Percentiles rank a stretch among this genome's conserved stretches.
These are phyloP conservation scores for Pichia cephalocereana DNA, from an alignment of 805 yeast genomes.

Conservation along the genomic window DNA sequence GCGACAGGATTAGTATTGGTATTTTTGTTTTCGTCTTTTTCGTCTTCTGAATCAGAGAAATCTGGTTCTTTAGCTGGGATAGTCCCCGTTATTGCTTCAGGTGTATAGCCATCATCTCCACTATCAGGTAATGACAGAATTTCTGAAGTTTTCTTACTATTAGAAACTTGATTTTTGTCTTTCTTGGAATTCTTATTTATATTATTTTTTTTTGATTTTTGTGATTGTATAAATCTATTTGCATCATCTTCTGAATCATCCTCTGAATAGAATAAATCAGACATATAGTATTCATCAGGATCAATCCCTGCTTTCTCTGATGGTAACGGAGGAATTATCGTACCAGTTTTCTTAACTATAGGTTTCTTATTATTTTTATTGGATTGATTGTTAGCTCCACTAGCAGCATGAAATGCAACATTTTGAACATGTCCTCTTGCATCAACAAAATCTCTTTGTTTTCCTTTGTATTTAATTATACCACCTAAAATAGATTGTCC, in stretches of 20 bases:
- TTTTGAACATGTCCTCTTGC: slow-evolving; percentile 57
- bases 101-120: slow-evolving; percentile 1
- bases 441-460: slow-evolving; percentile 67
- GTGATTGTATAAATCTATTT: slow-evolving; percentile 12
- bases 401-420: slow-evolving; percentile 37
- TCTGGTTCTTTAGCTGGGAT: slow-evolving; percentile 48
- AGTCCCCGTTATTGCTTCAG: slow-evolving; percentile 20
- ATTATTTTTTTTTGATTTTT: slow-evolving; percentile 5
- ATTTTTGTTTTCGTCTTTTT: not conserved
- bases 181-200: slow-evolving; percentile 7
- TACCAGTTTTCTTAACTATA: not conserved
- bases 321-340: slow-evolving; percentile 24
- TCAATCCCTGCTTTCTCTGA: slow-evolving; percentile 31
- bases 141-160: slow-evolving; percentile 83
- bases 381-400: slow-evolving; percentile 8
- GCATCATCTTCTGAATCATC: slow-evolving; percentile 16
- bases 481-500: slow-evolving; percentile 75
- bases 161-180: slow-evolving; percentile 33
- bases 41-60: slow-evolving; percentile 28
- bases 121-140: slow-evolving; percentile 16
- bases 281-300: slow-evolving; percentile 29
- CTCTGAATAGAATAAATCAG: slow-evolving; percentile 30
- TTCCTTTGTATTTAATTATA: slow-evolving; percentile 66
- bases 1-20: not conserved
- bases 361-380: not conserved